phyloP scores from a whole-genome alignment of 495 filamentous ascomycete species.

The Penicillium lividum region DNA sequence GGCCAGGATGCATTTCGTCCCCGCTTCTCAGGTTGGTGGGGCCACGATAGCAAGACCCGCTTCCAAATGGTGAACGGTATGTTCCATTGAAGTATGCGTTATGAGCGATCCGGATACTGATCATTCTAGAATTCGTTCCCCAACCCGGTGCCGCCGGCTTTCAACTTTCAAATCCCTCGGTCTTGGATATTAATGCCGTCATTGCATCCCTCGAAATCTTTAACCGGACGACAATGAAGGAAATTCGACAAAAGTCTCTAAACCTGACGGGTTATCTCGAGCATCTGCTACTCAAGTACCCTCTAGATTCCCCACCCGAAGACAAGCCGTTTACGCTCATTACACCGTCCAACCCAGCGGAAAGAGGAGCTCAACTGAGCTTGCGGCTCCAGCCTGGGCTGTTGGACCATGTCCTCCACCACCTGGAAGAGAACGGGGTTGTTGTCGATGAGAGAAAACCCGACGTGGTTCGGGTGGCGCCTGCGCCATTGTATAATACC shows the following conservation, averaged over 20 bases:
- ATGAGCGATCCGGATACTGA: constrained; percentile 1
- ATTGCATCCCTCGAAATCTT: constrained; percentile 80
- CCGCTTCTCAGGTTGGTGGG: constrained; percentile 89
- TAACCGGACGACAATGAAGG: constrained; percentile 65
- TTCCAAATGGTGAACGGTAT: constrained; percentile 74
- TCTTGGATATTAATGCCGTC: constrained; percentile 64
- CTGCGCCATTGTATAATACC: constrained; percentile 85
- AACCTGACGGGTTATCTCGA: constrained; percentile 80
- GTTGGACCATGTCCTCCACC: constrained; percentile 67
- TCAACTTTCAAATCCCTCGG: constrained; percentile 63
- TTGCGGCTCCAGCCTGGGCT: constrained; percentile 66
- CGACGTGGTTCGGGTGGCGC: constrained; percentile 89
- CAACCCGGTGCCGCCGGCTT: constrained; percentile 63
- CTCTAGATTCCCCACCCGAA: constrained; percentile 36
- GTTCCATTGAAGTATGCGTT: constrained; percentile 11
- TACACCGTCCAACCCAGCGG: constrained; percentile 69
- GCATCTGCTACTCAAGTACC: constrained; percentile 55
- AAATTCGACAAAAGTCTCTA: constrained; percentile 73
- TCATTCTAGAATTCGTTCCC: constrained; percentile 63
- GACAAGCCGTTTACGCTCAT: constrained; percentile 69
- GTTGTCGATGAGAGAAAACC: constrained; percentile 89
- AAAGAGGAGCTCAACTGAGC: constrained; percentile 87
- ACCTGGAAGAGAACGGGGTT: constrained; percentile 67
- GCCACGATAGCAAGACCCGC: constrained; percentile 70
- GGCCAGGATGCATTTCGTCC: constrained; percentile 45